Conservation (phyloP, 75 land plant species). For the Picea sitchensis region DNA sequence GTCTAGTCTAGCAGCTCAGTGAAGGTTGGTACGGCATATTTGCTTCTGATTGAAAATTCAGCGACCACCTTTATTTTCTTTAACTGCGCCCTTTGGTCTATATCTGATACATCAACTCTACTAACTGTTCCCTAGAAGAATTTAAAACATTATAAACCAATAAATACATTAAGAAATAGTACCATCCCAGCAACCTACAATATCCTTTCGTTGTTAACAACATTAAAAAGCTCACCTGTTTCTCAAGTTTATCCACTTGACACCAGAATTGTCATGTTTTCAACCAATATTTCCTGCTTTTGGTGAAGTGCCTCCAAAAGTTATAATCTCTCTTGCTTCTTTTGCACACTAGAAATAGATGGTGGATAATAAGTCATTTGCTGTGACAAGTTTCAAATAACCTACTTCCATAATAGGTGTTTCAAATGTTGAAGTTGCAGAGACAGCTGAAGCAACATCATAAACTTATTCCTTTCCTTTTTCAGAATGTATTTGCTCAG, state of each 20-base stretch:
- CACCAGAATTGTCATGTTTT: conserved; percentile 76
- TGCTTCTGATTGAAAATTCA: conserved; percentile 5
- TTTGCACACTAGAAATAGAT: conserved; percentile 29
- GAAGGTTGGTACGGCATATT: conserved; percentile 15
- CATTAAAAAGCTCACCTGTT: conserved; percentile 49
- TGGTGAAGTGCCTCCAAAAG: conserved; percentile 79
- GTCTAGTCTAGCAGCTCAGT: conserved; percentile 7
- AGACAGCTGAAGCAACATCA: conserved; percentile 19
- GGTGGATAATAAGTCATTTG: conserved; percentile 35
- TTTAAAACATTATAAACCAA: not conserved
- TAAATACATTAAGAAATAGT: not conserved
- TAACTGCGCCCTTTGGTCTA: conserved; percentile 27
- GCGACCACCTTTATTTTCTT: conserved; percentile 24
- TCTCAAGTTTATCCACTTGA: conserved; percentile 67
- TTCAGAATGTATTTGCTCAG: too few relatives aligned
- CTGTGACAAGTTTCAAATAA: conserved; percentile 14
- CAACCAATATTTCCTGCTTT: conserved; percentile 84
- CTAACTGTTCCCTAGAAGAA: not conserved
- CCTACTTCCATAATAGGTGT: conserved; percentile 21
- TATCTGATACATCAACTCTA: conserved; percentile 8
- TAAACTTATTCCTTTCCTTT: conserved; percentile 7
- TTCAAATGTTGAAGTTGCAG: conserved; percentile 14
- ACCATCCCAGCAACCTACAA: not conserved
- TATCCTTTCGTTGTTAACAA: not conserved
- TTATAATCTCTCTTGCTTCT: conserved; percentile 75